These are phyloP conservation scores for Physcomitrium patens DNA, from an alignment of 225 moss, liverwort and hornwort species.

Conservation along the genomic window DNA sequence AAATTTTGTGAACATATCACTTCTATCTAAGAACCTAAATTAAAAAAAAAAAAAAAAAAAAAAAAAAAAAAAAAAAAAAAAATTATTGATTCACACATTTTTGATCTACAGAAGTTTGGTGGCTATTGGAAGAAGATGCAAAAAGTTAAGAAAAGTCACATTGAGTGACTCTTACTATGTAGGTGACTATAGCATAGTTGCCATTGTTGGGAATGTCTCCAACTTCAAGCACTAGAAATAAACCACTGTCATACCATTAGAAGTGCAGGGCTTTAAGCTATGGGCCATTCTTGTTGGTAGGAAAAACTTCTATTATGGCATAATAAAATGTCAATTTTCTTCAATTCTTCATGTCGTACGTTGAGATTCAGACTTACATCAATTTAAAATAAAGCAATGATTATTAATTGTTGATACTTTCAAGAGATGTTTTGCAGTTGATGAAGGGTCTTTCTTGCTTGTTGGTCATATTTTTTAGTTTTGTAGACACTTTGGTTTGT, in stretches of 20 bases:
- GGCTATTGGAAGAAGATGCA: conserved; percentile 74
- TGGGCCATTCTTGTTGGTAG: conserved; percentile 80
- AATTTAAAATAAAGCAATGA: neutral
- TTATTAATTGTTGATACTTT: neutral
- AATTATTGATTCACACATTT: conserved; percentile 18
- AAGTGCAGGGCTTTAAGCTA: conserved; percentile 74
- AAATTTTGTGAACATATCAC: neutral
- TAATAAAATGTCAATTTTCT: neutral
- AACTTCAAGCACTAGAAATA: conserved; percentile 66
- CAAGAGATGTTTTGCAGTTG: conserved; percentile 1
- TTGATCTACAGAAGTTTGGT: conserved; percentile 57
- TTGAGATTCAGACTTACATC: neutral
- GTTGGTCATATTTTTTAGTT: neutral
- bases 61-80: neutral
- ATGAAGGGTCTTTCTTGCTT: neutral
- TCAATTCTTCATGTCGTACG: neutral
- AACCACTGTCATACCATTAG: conserved; percentile 84
- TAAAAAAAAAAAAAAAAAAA: neutral
- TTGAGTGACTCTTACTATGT: conserved; percentile 75
- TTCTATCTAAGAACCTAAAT: conserved; percentile 14
- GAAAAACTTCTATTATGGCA: conserved; percentile 2
- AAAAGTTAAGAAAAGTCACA: conserved; percentile 64
- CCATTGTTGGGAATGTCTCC: conserved; percentile 71
- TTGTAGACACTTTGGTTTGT: neutral
- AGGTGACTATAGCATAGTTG: conserved; percentile 70